Percentiles rank a stretch among this genome's conserved stretches.
Evolutionary conservation across 371 early-diverging fungal genomes (phyloP).

Genomic region (Sanchytrium tribonematis): DNA sequence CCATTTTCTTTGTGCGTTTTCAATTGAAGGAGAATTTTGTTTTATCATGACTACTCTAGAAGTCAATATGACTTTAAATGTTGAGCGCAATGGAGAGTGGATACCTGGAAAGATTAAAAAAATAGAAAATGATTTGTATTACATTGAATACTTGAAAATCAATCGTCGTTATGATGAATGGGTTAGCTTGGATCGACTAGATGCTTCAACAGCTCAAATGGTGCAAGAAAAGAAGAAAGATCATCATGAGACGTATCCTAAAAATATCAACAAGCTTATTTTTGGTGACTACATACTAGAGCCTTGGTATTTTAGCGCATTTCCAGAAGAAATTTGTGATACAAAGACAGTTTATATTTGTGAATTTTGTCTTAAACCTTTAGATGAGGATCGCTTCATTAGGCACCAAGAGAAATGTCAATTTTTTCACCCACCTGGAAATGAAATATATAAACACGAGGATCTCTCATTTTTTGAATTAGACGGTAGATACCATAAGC

Average conservation of each 20-base stretch:
- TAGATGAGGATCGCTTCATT: constrained; percentile 32
- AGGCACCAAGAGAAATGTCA: constrained; percentile 57
- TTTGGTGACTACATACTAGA: constrained; percentile 82
- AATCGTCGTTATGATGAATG: constrained; percentile 98
- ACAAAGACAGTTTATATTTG: constrained; percentile 41
- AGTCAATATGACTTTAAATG: too few species aligned
- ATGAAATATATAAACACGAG: constrained; percentile 86
- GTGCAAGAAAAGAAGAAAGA: too few species aligned
- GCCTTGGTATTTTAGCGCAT: constrained; percentile 94
- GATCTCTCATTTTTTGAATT: constrained; percentile 25
- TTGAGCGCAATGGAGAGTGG: too few species aligned
- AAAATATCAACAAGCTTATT: too few species aligned
- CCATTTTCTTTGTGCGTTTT: too few species aligned
- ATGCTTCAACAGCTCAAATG: too few species aligned
- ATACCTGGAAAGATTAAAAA: too few species aligned
- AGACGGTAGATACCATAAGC: constrained; percentile 15
- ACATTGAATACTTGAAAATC: constrained; percentile 91
- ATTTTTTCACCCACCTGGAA: constrained; percentile 76
- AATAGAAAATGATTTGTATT: too few species aligned
- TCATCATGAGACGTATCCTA: too few species aligned
- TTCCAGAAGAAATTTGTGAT: constrained; percentile 37
- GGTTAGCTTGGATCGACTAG: constrained; percentile 44
- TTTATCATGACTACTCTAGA: too few species aligned
- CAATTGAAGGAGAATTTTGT: too few species aligned
- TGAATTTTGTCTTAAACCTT: constrained; percentile 88